These are phyloP conservation scores for Umbelopsis sp. DNA, from an alignment of 192 early-diverging fungal genomes.

Conservation along the genomic window DNA sequence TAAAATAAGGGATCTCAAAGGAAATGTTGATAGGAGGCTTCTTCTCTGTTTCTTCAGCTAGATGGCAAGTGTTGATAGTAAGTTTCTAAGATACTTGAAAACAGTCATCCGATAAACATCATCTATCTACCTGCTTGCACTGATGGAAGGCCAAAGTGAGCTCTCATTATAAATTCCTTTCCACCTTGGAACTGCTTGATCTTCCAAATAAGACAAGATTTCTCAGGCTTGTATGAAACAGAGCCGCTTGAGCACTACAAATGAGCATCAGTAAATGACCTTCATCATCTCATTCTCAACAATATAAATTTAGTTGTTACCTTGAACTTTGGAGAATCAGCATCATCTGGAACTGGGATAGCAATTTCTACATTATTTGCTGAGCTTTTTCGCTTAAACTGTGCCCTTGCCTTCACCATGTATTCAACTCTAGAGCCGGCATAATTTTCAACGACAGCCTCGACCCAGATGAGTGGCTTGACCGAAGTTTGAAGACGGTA, in stretches of 20 bases:
- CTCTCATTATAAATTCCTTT: constrained; percentile 92
- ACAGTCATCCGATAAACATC: neutral
- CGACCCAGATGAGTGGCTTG: constrained; percentile 86
- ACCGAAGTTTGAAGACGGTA: constrained; percentile 83
- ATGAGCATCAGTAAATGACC: neutral
- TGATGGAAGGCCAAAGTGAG: constrained; percentile 83
- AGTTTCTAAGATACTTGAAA: neutral
- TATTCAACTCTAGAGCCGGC: constrained; percentile 93
- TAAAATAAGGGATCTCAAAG: constrained; percentile 92
- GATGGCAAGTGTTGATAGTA: neutral
- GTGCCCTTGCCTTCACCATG: constrained; percentile 95
- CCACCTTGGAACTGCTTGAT: constrained; percentile 98
- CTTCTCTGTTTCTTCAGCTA: constrained; percentile 77
- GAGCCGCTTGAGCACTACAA: constrained; percentile 79
- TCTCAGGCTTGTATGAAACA: constrained; percentile 92
- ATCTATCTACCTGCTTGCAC: constrained; percentile 64
- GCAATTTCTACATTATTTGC: constrained; percentile 98
- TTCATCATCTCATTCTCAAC: neutral
- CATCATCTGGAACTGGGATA: constrained; percentile 98
- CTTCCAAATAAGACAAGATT: constrained; percentile 94
- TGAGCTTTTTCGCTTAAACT: constrained; percentile 96
- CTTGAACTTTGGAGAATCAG: constrained; percentile 96
- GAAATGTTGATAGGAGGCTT: constrained; percentile 82
- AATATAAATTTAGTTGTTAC: constrained; percentile 34
- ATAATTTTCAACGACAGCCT: constrained; percentile 83